Percentiles rank a stretch among this genome's conserved stretches.
Conservation (phyloP, 2,329 filamentous ascomycete genomes). For the Simplicillium aogashimaense region DNA sequence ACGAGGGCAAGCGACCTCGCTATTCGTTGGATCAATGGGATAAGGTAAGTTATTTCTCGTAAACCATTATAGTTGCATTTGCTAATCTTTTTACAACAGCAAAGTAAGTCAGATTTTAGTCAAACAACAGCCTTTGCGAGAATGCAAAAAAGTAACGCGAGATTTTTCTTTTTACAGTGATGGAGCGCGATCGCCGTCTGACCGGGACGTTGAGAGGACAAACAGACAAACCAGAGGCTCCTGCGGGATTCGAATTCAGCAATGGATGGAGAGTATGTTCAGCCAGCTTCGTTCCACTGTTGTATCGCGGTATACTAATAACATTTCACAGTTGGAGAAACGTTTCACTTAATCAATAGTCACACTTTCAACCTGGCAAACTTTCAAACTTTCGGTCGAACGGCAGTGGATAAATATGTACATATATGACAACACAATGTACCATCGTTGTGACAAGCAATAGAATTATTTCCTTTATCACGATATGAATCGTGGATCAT, state of each 20-base stretch:
- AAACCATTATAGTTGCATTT: neutral
- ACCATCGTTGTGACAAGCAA: neutral
- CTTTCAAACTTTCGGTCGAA: too few species aligned
- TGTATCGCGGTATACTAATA: slow-evolving; percentile 1
- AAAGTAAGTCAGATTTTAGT: slow-evolving; percentile 34
- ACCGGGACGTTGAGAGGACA: slow-evolving; percentile 51
- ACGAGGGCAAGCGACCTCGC: slow-evolving; percentile 50
- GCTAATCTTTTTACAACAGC: slow-evolving; percentile 29
- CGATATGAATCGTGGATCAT: slow-evolving; percentile 3
- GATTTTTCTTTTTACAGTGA: slow-evolving; percentile 36
- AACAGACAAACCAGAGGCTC: slow-evolving; percentile 42
- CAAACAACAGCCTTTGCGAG: neutral
- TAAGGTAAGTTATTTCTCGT: slow-evolving; percentile 30
- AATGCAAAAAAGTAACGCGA: slow-evolving; percentile 4
- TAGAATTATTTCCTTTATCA: slow-evolving; percentile 6
- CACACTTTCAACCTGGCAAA: too few species aligned
- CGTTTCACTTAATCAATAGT: slow-evolving; percentile 30
- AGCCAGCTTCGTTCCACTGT: neutral
- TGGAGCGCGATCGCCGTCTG: slow-evolving; percentile 53
- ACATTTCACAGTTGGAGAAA: slow-evolving; percentile 37
- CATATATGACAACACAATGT: neutral
- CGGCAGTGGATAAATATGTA: slow-evolving; percentile 5
- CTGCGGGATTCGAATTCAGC: slow-evolving; percentile 51
- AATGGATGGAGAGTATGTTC: slow-evolving; percentile 52
- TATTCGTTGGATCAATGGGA: slow-evolving; percentile 56